Evolutionary conservation across 2,329 filamentous ascomycete genomes (phyloP), one percentile per base, ranked within the genome.

Genomic region (Trichoderma gracile): DNA sequence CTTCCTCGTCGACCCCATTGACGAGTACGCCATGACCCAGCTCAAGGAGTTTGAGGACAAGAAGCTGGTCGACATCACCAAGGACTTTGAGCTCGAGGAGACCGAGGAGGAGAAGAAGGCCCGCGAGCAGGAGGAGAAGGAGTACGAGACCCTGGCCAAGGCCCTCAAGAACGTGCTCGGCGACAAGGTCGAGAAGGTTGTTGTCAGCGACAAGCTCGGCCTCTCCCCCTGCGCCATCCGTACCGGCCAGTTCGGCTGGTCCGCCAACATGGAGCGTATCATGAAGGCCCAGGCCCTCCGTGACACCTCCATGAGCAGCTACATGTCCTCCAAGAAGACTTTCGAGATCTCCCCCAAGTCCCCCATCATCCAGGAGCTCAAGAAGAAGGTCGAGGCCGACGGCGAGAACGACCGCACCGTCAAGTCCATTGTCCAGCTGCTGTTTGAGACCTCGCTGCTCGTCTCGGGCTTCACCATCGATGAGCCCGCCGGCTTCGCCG

Each of bases 261-360:
- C 94, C 65, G 95, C 95, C 78, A 99, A 99, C 89, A 99, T 99
- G 95, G 95, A 99, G 88, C 95, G 95, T 86, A 99, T 99, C 89
- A 99, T 99, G 95, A 99, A 99, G 90, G 95, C 95, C 30, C 95
- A 99, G 86, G 95, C 95, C 77, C 94, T 99, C 76, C 95, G 95
- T 84, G 95, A 99, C 84, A 99, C 95, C 73, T 97, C 93, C 76
- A 99, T 99, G 95, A 92, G 88, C 82, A 96, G 92, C 74, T 99
- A 99, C 91, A 99, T 99, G 95, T 96, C 92, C 71, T 98, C 94
- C 79, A 99, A 99, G 93, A 99, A 99, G 92, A 99, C 95, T 38
- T 98, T 99, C 73, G 95, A 99, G 86, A 98, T 99, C 82, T 98
- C 95, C n/a, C 95, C 95, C 80, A 94, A 95, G 87, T 97, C 92